These are phyloP conservation scores for Phytophthora vignae DNA, from an alignment of 352 stramenopile genomes.

Conservation along the genomic window DNA sequence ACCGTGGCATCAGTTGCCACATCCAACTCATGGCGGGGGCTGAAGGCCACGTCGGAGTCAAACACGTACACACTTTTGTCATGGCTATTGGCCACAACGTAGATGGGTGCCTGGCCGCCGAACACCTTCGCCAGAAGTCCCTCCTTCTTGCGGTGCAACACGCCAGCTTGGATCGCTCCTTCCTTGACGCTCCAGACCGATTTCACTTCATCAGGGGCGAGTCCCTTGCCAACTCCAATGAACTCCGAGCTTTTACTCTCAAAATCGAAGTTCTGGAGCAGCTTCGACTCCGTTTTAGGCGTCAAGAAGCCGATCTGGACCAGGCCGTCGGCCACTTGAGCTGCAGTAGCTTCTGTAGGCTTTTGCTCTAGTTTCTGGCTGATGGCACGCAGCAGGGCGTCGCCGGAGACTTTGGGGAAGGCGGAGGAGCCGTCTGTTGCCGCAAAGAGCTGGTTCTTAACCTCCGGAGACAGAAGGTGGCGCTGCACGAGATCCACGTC, in stretches of 20 bases:
- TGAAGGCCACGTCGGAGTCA: slow-evolving; percentile 38
- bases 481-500: slow-evolving; percentile 24
- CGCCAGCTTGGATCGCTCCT: slow-evolving; percentile 43
- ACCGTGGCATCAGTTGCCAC: slow-evolving; percentile 24
- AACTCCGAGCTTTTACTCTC: slow-evolving; percentile 25
- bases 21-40: slow-evolving; percentile 24
- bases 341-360: slow-evolving; percentile 8
- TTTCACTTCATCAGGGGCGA: slow-evolving; percentile 16
- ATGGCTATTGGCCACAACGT: slow-evolving; percentile 41
- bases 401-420: slow-evolving; percentile 30
- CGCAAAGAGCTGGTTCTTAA: slow-evolving; percentile 29
- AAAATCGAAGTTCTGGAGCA: slow-evolving; percentile 34
- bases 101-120: slow-evolving; percentile 24
- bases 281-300: slow-evolving; percentile 25
- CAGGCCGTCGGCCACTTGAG: slow-evolving; percentile 37
- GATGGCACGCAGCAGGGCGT: slow-evolving; percentile 32
- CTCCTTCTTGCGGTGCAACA: slow-evolving; percentile 34
- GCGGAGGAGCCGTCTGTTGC: slow-evolving; percentile 9
- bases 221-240: slow-evolving; percentile 29
- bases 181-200: slow-evolving; percentile 46
- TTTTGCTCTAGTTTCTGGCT: slow-evolving; percentile 31
- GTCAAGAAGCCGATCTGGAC: slow-evolving; percentile 45
- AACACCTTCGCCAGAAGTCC: slow-evolving; percentile 37
- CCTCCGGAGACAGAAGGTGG: slow-evolving; percentile 27
- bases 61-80: slow-evolving; percentile 40